phyloP scores from a whole-genome alignment of 108 stramenopile genomes.

The Asterionellopsis glacialis region DNA sequence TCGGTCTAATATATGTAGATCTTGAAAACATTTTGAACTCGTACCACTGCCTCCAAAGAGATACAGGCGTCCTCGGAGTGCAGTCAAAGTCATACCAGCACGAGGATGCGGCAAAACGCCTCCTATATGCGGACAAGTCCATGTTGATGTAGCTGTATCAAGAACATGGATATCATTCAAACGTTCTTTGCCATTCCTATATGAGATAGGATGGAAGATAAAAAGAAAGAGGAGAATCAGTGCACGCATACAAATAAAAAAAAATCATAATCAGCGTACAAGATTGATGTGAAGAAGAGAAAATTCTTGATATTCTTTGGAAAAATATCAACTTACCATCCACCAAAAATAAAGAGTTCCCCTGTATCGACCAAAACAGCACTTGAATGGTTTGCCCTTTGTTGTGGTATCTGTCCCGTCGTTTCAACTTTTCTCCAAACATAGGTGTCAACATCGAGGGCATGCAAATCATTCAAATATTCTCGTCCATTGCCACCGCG shows the following conservation, averaged over 20 bases:
- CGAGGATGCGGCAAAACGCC: slow-evolving; percentile 86
- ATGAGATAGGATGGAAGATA: slow-evolving; percentile 1
- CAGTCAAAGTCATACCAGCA: slow-evolving; percentile 91
- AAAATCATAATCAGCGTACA: no score
- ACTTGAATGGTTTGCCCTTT: slow-evolving; percentile 88
- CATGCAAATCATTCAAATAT: slow-evolving; percentile 87
- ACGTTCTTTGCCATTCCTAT: slow-evolving; percentile 63
- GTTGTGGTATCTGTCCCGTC: slow-evolving; percentile 67
- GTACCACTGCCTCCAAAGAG: slow-evolving; percentile 90
- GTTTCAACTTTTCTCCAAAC: slow-evolving; percentile 77
- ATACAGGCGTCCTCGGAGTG: slow-evolving; percentile 77
- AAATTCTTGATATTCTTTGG: no score
- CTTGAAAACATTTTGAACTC: slow-evolving; percentile 87
- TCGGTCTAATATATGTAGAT: slow-evolving; percentile 89
- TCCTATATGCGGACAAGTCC: slow-evolving; percentile 69
- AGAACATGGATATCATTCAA: slow-evolving; percentile 91
- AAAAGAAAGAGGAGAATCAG: not conserved
- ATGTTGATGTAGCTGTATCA: slow-evolving; percentile 67
- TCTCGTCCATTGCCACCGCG: slow-evolving; percentile 89
- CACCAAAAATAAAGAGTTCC: slow-evolving; percentile 93
- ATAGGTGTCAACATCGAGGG: slow-evolving; percentile 70
- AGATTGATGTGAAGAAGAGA: not conserved
- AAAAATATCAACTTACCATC: slow-evolving; percentile 51
- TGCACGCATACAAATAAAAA: not conserved
- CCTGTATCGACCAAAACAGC: slow-evolving; percentile 68